Base-by-base conservation (phyloP, 2,329 filamentous ascomycete genomes). In the Fusarium mundagurra region DNA sequence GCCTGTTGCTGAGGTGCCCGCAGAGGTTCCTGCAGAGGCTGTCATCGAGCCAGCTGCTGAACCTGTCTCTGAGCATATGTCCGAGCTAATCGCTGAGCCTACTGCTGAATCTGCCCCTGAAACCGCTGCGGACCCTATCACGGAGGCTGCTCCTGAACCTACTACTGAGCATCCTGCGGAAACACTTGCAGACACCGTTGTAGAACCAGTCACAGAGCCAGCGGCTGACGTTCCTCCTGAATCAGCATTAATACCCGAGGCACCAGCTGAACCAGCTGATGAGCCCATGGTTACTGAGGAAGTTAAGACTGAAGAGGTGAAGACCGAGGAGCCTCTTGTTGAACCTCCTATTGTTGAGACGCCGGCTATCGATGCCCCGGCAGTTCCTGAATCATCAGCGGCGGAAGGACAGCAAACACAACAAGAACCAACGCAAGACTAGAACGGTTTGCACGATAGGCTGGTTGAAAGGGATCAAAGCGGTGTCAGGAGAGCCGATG, bases 341-440 rank as follows among this genome's bases (percentile, higher is more conserved):
- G 51, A 55, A 6, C 34, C 51, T 18, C n/a, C 34, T 17, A 39
- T 39, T 29, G 16, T 18, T 33, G 76, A 74, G 45, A 45, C 66
- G 24, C 57, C 71, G 24, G 38, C 38, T 18, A 53, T 33, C 12
- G 51, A 65, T 38, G 60, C 60, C 2, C 31, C 60, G 4, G 6
- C 31, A 18, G 59, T 41, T n/a, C n/a, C 67, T 11, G 67, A 69
- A n/a, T 64, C 55, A 6, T 8, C 27, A 14, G 51, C n/a, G 33
- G 41, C 6, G 9, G 67, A 70, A 20, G 67, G 11, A 27, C 62
- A 73, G 41, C 59, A 69, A 24, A 63, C 64, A 5, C 66, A 76
- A 33, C 57, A 70, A 45, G 31, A 58, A 38, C 48, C 29, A 47
- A 62, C 57, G 33, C 59, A 50, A n/a, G 55, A 67, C 33, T 71